Base-by-base conservation (phyloP, 2,329 filamentous ascomycete genomes). In the Fusarium buharicum region DNA sequence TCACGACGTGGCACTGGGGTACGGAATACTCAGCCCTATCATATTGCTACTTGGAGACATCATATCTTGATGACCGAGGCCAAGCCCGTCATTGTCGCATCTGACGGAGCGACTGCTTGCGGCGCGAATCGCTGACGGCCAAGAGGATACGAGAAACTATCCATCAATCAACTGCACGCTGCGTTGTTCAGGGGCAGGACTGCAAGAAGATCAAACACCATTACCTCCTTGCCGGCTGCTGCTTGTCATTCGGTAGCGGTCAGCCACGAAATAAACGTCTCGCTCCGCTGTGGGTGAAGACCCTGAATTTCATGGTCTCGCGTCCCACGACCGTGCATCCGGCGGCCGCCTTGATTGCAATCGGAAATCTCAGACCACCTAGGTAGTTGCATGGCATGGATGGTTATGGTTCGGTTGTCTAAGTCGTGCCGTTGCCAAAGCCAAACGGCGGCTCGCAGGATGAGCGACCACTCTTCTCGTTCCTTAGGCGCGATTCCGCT, bases 21-120 rank as follows among this genome's bases (percentile, higher is more conserved):
- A 38, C 56, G 30, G 18, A 37, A 34, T 64, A 64, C 63, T 70
- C 67, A 70, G 67, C 67, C 67, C 67, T 70, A 70, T 68, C 60
- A 59, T 48, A 34, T 49, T 55, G 39, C 27, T 55, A 30, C 41
- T 11, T 33, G 8, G 17, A 41, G 44, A 12, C 50, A 37, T 59
- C 36, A 18, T 30, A 28, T 36, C 38, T 31, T 48, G 44, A 40
- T 49, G 61, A 37, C 49, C 18, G 27, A 49, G 55, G 55, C 45
- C 38, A 61, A 61, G 47, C 12, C 37, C 14, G 31, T 50, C 31
- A 46, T 22, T 24, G 17, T 45, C 34, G 13, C 49, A 31, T 40
- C 34, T 45, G 40, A 50, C 28, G 22, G 30, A 30, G 11, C 41
- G 27, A 37, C 36, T 28, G 22, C 22, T 43, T 39, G 17, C 31